Evolutionary conservation across 345 rosid genomes (phyloP), one percentile per base, ranked within the genome.

Genomic region (Populus pruinosa): DNA sequence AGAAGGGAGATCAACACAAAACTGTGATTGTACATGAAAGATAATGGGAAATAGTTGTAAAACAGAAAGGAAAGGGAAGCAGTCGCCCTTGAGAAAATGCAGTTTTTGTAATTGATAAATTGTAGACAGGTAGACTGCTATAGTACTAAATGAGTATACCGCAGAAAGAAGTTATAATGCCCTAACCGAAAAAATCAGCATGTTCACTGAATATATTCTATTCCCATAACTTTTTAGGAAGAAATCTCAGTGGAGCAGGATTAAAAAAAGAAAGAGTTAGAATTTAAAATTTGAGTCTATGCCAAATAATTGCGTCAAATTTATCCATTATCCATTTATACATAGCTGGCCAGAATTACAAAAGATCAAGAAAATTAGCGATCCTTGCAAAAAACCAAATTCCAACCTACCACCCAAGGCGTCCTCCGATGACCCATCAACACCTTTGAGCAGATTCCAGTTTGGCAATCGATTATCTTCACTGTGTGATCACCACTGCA

Each of bases 341-440:
- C 43, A 33, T n/a, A 39, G 70, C 12, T 20, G 20, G 35, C 55
- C 72, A 67, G 64, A 71, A 47, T 8, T 55, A n/a, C 12, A 36
- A 75, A 49, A 5, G 7, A 38, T n/a, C 12, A 68, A 17, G 43
- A 13, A 29, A 80, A 47, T 33, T 74, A 49, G 29, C 17, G 47
- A 62, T 49, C 2, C 29, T 8, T 13, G 62, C 10, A 79, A 49
- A 69, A 43, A 33, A 25, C 8, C 6, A 31, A 69, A 33, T 39
- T 41, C 69, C 50, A 76, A 82, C 98, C 90, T 88, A 95, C 99
- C 94, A 95, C 99, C 99, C 99, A 95, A 4, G 99, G 99, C 44
- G 99, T 95, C 83, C 98, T 88, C 80, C 96, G 88, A 85, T 95
- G 99, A 83, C 99, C 99, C 38, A 81, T 90, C 86, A 95, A 85